Base-by-base conservation (phyloP, 805 yeast genomes). In the Grigorovia humatica region DNA sequence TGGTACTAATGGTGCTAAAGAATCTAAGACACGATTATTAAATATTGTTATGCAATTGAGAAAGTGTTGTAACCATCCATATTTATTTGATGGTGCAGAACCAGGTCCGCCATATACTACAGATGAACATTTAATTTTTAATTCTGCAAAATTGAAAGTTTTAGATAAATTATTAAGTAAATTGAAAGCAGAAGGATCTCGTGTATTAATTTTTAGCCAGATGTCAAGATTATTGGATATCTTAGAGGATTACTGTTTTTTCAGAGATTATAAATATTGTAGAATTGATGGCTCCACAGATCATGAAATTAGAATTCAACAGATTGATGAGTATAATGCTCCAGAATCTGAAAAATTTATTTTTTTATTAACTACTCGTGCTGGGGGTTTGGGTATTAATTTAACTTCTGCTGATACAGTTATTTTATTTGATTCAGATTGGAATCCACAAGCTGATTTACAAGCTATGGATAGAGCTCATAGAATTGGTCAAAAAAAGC, bases 391-490 rank as follows among this genome's bases (percentile, higher is more conserved):
- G 65, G 95, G 95, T 68, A 85, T 85, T 61, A 85, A 85, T 63
- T 74, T 85, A 61, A 85, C 91, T 5, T 72, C 82, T 20, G 93
- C 93, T 1, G 91, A 85, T 66, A 73, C 82, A 53, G 95, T 85
- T 44, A 77, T 85, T 2, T 67, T 85, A 45, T 85, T 74, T 61
- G 95, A 85, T 67, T 82, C 88, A 4, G 95, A 85, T 65, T 85
- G 95, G 95, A 85, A 85, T 58, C 95, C 95, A 1, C 95, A 85
- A 62, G 91, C 91, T 2, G 95, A 85, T 73, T 74, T 85, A 57
- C 95, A 85, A 68, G 91, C 91, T 1, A 85, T 85, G 93, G 95
- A 85, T 63, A 77, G 95, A 72, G 93, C 93, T 0, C 95, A 85
- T 68, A 77, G 95, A 74, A 85, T 85, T 64, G 95, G 95, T 11